Percentiles rank a stretch among this genome's conserved stretches.
These are phyloP conservation scores for Diaporthe sp. DNA, from an alignment of 2,329 filamentous ascomycete genomes.

Conservation along the genomic window DNA sequence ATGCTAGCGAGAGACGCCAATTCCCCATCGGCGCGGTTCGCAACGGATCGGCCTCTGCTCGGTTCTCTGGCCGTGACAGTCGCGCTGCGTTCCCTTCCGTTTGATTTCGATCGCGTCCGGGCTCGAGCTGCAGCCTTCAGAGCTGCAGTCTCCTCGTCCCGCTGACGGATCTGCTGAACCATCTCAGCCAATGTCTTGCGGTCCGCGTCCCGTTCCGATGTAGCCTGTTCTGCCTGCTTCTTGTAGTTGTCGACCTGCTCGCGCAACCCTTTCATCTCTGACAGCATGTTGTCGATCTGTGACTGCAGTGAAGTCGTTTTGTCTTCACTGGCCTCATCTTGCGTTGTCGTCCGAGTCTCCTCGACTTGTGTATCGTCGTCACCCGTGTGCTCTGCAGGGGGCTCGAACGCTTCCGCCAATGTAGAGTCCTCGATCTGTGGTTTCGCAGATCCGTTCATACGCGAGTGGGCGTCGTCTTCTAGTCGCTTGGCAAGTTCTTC, in stretches of 20 bases:
- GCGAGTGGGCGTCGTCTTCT: constrained; percentile 65
- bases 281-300: constrained; percentile 81
- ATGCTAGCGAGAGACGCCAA: constrained; percentile 46
- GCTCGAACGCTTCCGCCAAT: constrained; percentile 63
- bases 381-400: constrained; percentile 52
- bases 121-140: constrained; percentile 45
- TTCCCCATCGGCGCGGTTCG: constrained; percentile 25
- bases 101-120: constrained; percentile 56
- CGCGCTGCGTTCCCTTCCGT: constrained; percentile 48
- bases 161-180: constrained; percentile 82
- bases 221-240: constrained; percentile 83
- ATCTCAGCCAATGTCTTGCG: constrained; percentile 87
- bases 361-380: neutral
- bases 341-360: constrained; percentile 48
- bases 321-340: constrained; percentile 29
- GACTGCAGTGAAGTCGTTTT: constrained; percentile 65
- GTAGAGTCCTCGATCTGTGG: constrained; percentile 55
- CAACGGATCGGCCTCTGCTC: constrained; percentile 43
- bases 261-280: constrained; percentile 85
- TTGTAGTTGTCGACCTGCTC: constrained; percentile 85
- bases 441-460: constrained; percentile 56
- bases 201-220: constrained; percentile 80
- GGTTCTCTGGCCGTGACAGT: constrained; percentile 41
- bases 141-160: constrained; percentile 71
- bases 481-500: constrained; percentile 85